These are phyloP conservation scores for Colletotrichum falcatum DNA, from an alignment of 2,329 filamentous ascomycete genomes.

Conservation along the genomic window DNA sequence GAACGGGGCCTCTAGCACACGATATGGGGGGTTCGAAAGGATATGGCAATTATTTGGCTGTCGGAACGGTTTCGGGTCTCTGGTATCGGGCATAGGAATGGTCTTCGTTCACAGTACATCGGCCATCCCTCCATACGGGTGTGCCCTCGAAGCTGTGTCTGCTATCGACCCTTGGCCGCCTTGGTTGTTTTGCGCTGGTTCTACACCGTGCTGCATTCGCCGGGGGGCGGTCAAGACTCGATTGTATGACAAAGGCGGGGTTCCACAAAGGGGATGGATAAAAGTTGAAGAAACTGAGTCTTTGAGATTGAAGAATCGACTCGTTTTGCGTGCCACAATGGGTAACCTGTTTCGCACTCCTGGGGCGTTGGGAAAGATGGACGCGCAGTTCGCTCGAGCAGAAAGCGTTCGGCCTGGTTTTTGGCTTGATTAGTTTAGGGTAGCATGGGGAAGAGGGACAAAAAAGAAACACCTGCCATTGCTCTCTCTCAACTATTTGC, in stretches of 20 bases:
- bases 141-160: background rate
- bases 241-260: background rate
- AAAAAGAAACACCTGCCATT: slow-evolving; percentile 29
- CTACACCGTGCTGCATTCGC: slow-evolving; percentile 11
- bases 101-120: slow-evolving; percentile 2
- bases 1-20: slow-evolving; percentile 42
- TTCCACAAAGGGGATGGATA: slow-evolving; percentile 14
- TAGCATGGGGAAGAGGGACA: slow-evolving; percentile 30
- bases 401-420: slow-evolving; percentile 25
- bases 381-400: slow-evolving; percentile 24
- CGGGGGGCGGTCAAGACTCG: background rate
- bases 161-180: background rate
- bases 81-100: slow-evolving; percentile 1
- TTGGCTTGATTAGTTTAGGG: slow-evolving; percentile 38
- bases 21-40: slow-evolving; percentile 22
- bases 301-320: slow-evolving; percentile 40
- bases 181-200: slow-evolving; percentile 23
- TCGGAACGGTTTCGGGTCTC: slow-evolving; percentile 9
- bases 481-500: slow-evolving; percentile 1
- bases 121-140: background rate
- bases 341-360: slow-evolving; percentile 23
- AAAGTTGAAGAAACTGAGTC: slow-evolving; percentile 39
- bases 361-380: slow-evolving; percentile 36
- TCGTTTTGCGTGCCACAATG: slow-evolving; percentile 26
- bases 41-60: slow-evolving; percentile 21